Percentiles rank a stretch among this genome's conserved stretches.
Conservation (phyloP, 2,329 filamentous ascomycete genomes). For the Pseudogymnoascus destructans region DNA sequence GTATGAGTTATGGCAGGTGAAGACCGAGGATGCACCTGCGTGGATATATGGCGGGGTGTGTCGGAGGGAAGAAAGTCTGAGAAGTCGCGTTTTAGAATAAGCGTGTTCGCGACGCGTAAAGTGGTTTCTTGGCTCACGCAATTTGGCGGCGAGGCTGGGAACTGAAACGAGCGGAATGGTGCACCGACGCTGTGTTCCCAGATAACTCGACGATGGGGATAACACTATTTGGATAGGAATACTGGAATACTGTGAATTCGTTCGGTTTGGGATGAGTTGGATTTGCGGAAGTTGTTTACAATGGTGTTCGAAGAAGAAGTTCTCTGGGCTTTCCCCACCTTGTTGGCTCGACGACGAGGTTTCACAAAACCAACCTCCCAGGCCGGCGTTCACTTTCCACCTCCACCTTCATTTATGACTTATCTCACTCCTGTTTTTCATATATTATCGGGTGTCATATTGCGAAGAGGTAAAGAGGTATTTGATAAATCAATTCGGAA, state of each 20-base stretch:
- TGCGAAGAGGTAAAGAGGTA: background rate
- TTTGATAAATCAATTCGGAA: background rate
- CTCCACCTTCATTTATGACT: background rate
- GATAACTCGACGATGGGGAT: background rate
- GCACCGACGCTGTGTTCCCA: background rate
- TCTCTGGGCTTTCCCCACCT: background rate
- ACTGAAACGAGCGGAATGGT: background rate
- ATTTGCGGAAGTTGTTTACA: background rate
- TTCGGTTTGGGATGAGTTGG: background rate
- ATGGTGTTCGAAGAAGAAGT: background rate
- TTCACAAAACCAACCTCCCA: background rate
- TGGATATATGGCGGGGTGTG: background rate
- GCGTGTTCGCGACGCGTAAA: slow-evolving; percentile 5
- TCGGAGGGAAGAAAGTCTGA: background rate
- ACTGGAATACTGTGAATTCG: background rate
- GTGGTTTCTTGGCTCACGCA: slow-evolving; percentile 4
- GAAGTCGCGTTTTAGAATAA: slow-evolving; percentile 2
- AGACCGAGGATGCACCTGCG: background rate
- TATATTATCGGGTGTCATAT: background rate
- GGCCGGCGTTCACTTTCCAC: background rate
- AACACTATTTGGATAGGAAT: background rate
- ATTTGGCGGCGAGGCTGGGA: background rate
- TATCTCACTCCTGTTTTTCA: background rate
- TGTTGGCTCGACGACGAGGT: slow-evolving; percentile 4
- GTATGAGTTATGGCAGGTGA: slow-evolving; percentile 15